These are phyloP conservation scores for Obelidium mucronatum DNA, from an alignment of 192 early-diverging fungal genomes.

Conservation along the genomic window DNA sequence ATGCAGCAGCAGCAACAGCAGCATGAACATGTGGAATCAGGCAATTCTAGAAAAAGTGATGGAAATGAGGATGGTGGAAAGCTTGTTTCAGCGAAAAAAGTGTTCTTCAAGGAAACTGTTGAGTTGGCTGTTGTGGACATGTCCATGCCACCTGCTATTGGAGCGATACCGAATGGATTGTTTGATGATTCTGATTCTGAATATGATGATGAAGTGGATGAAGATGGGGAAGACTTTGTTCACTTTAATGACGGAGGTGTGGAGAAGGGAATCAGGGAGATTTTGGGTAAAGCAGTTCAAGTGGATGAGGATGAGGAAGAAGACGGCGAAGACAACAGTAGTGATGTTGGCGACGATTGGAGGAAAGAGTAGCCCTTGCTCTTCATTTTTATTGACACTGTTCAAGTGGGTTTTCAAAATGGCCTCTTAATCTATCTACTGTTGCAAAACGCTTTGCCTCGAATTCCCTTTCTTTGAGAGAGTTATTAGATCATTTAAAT, in stretches of 20 bases:
- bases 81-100: neutral
- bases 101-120: slow-evolving; percentile 4
- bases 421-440: too few relatives aligned
- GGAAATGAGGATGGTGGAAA: neutral
- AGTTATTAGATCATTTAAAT: too few relatives aligned
- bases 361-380: neutral
- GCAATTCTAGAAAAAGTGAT: neutral
- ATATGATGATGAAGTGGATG: neutral
- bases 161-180: neutral
- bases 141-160: slow-evolving; percentile 4
- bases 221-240: neutral
- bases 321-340: neutral
- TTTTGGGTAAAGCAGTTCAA: neutral
- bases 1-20: neutral
- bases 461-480: too few relatives aligned
- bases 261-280: neutral
- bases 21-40: neutral
- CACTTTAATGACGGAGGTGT: slow-evolving; percentile 20
- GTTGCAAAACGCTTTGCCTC: too few relatives aligned
- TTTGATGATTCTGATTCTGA: slow-evolving; percentile 24
- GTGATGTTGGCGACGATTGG: neutral
- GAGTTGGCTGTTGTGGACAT: slow-evolving; percentile 19
- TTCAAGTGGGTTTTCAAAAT: too few relatives aligned
- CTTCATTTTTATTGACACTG: too few relatives aligned
- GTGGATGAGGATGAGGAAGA: slow-evolving; percentile 4